These are phyloP conservation scores for Auxenochlorella pyrenoidosa DNA, from an alignment of 139 green algal genomes.

Conservation along the genomic window DNA sequence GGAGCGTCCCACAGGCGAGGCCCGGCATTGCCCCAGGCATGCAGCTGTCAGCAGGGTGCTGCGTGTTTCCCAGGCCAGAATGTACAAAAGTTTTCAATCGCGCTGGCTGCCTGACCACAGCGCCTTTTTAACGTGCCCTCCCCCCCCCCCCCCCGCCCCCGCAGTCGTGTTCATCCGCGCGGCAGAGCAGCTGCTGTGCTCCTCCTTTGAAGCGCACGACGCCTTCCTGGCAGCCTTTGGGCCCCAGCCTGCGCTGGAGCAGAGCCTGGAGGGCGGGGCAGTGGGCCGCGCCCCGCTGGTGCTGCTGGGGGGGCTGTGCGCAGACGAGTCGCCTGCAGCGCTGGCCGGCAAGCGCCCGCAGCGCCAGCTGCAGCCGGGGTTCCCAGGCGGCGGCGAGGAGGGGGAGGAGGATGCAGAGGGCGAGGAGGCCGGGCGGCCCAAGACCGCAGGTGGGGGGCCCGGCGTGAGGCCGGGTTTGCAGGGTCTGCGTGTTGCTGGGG, in stretches of 20 bases:
- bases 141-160: not conserved
- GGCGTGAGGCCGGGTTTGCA: not conserved
- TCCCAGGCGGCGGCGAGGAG: not conserved
- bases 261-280: constrained; percentile 5
- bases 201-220: not conserved
- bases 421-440: not conserved
- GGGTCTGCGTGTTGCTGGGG: not conserved
- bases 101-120: not conserved
- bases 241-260: not conserved
- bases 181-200: constrained; percentile 19
- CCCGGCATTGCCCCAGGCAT: not conserved
- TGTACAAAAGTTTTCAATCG: not conserved
- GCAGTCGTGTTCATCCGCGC: constrained; percentile 36
- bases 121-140: not conserved
- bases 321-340: constrained; percentile 5
- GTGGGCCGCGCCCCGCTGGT: constrained; percentile 25
- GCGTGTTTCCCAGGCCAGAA: not conserved
- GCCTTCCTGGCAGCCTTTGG: not conserved
- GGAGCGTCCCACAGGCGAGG: constrained; percentile 13
- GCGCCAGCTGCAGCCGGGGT: constrained; percentile 10
- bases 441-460: not conserved
- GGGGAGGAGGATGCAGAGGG: not conserved
- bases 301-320: constrained; percentile 7
- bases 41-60: not conserved
- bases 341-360: constrained; percentile 4